Evolutionary conservation across 305 asterid species (phyloP).

Genomic region (Striga hermonthica): DNA sequence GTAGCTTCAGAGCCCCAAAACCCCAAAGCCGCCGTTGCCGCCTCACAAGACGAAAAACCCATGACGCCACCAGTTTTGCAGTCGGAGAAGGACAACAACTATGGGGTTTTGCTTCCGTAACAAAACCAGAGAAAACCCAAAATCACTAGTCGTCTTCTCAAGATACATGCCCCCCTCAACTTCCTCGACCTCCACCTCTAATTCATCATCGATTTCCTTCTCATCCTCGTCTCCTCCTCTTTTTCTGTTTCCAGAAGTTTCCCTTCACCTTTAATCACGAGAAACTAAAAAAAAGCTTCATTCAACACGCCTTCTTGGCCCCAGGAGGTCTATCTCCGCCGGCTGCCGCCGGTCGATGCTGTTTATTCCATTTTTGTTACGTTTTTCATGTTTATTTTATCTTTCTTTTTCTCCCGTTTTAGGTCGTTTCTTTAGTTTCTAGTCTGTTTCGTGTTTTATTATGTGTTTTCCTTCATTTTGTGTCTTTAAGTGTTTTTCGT

Average conservation of each 20-base stretch:
- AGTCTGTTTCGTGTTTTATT: no score
- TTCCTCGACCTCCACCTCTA: slow-evolving; percentile 68
- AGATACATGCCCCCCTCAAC: slow-evolving; percentile 86
- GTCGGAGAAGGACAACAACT: slow-evolving; percentile 61
- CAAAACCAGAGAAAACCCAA: slow-evolving; percentile 63
- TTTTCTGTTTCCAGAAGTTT: slow-evolving; percentile 48
- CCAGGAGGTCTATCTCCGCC: slow-evolving; percentile 78
- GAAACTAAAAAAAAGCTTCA: slow-evolving; percentile 55
- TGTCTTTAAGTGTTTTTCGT: no score
- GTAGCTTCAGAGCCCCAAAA: slow-evolving; percentile 54
- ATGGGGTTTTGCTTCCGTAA: slow-evolving; percentile 30
- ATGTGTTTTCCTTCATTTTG: no score
- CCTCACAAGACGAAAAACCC: slow-evolving; percentile 45
- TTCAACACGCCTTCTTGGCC: slow-evolving; percentile 44
- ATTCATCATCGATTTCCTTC: slow-evolving; percentile 57
- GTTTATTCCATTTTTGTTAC: no score
- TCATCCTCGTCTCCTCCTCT: slow-evolving; percentile 42
- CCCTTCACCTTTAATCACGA: slow-evolving; percentile 64
- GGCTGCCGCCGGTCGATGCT: slow-evolving; percentile 86
- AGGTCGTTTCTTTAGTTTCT: no score
- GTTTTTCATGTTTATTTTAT: no score
- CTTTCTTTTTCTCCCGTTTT: no score
- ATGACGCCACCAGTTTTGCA: slow-evolving; percentile 73
- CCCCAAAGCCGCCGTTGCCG: slow-evolving; percentile 46
- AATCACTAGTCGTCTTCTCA: slow-evolving; percentile 73